These are phyloP conservation scores for Wolfiporia cocos DNA, from an alignment of 1,284 basidiomycete species.

Conservation along the genomic window DNA sequence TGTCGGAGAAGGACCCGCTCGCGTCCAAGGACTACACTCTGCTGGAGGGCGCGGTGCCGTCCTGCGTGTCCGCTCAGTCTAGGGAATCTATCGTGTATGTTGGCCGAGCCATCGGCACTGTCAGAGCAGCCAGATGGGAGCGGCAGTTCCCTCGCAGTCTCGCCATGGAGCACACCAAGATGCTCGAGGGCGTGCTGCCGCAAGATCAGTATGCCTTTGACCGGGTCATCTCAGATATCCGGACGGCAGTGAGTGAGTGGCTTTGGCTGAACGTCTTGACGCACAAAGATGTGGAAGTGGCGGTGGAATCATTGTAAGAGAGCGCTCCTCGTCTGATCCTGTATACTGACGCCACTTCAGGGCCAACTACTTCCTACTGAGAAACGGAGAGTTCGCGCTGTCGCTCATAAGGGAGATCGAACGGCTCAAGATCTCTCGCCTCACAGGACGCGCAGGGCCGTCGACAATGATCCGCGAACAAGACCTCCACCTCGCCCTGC, in stretches of 20 bases:
- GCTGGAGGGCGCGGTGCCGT: constrained; percentile 63
- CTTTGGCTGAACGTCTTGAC: constrained; percentile 88
- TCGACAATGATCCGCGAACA: constrained; percentile 81
- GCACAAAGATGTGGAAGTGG: constrained; percentile 72
- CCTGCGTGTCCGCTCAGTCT: constrained; percentile 63
- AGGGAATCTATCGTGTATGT: constrained; percentile 82
- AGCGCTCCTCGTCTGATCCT: constrained; percentile 10
- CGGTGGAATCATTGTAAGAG: constrained; percentile 69
- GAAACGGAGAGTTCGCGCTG: constrained; percentile 82
- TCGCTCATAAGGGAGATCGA: constrained; percentile 80
- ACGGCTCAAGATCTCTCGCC: constrained; percentile 67
- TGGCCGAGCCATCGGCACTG: constrained; percentile 80
- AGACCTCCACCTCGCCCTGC: constrained; percentile 76
- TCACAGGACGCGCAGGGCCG: constrained; percentile 58
- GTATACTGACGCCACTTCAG: constrained; percentile 24
- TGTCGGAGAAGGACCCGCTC: constrained; percentile 51
- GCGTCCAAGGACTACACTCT: constrained; percentile 49
- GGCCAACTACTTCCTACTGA: constrained; percentile 81
- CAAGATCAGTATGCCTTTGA: constrained; percentile 77
- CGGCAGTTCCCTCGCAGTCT: constrained; percentile 66
- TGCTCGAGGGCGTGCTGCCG: constrained; percentile 62
- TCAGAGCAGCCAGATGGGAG: constrained; percentile 75
- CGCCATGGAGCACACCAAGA: constrained; percentile 54
- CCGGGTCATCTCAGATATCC: constrained; percentile 60
- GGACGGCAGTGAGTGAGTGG: constrained; percentile 81